These are phyloP conservation scores for Trametes cingulata DNA, from an alignment of 768 basidiomycete genomes.

Conservation along the genomic window DNA sequence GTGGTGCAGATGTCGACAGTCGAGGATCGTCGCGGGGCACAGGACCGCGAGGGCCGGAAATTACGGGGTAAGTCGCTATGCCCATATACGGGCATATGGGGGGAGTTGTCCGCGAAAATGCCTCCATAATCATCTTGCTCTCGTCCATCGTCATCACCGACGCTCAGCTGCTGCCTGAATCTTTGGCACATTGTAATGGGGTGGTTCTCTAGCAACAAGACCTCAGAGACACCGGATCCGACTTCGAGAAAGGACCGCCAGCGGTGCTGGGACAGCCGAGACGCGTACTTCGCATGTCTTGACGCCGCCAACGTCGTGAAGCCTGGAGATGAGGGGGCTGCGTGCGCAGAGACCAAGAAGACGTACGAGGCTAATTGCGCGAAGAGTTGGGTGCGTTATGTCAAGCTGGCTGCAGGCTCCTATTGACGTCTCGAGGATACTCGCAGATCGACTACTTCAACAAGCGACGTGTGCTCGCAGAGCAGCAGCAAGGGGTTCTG, in stretches of 20 bases:
- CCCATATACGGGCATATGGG: background rate
- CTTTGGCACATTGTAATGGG: conserved; percentile 24
- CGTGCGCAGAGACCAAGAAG: conserved; percentile 58
- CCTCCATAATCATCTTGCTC: background rate
- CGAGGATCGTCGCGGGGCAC: conserved; percentile 2
- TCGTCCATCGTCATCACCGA: background rate
- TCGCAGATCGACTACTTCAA: conserved; percentile 92
- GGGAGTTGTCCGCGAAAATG: background rate
- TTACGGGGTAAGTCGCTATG: background rate
- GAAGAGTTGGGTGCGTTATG: conserved; percentile 78
- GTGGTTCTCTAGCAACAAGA: conserved; percentile 40
- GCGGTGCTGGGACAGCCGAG: conserved; percentile 84
- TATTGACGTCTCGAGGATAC: background rate
- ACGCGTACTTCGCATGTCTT: conserved; percentile 84
- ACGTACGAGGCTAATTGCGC: conserved; percentile 76
- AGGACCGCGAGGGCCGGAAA: background rate
- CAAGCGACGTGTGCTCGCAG: conserved; percentile 80
- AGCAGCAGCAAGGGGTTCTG: conserved; percentile 73
- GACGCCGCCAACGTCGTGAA: conserved; percentile 68
- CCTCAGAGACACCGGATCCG: conserved; percentile 40
- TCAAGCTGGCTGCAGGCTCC: background rate
- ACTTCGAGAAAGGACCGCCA: conserved; percentile 66
- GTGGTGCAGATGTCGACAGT: background rate
- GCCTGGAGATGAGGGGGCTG: conserved; percentile 67
- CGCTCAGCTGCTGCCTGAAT: background rate